These are phyloP conservation scores for Emericellopsis cladophorae DNA, from an alignment of 2,329 filamentous ascomycete genomes.

Conservation along the genomic window DNA sequence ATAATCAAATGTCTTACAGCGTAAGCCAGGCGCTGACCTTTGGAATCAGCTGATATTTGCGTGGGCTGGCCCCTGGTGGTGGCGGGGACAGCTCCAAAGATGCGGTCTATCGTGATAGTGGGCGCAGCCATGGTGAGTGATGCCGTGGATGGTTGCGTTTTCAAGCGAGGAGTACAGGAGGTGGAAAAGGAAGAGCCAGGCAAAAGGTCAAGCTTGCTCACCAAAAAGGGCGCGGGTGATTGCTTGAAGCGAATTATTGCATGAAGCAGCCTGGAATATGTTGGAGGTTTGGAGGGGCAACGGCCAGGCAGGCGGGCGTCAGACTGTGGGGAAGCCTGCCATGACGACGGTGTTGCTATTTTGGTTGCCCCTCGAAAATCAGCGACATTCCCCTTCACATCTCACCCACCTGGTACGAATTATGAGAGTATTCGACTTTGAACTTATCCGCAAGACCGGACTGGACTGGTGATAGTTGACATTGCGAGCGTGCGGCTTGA, in stretches of 20 bases:
- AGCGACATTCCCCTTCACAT: no score
- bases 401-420: no score
- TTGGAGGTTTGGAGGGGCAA: not conserved
- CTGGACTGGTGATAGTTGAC: no score
- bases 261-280: not conserved
- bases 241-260: not conserved
- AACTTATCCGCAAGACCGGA: no score
- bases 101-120: slow-evolving; percentile 48
- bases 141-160: no score
- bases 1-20: slow-evolving; percentile 45
- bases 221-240: not conserved
- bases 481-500: no score
- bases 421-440: no score
- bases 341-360: slow-evolving; percentile 1
- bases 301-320: not conserved
- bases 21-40: slow-evolving; percentile 87
- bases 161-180: no score
- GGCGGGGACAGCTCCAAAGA: slow-evolving; percentile 74
- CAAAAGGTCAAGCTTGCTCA: no score
- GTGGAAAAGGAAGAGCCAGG: not conserved
- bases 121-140: slow-evolving; percentile 17
- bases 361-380: not conserved
- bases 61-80: slow-evolving; percentile 81
- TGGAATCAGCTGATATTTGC: slow-evolving; percentile 74
- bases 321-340: not conserved